Evolutionary conservation across 192 early-diverging fungal genomes (phyloP), one percentile per base, ranked within the genome.

Genomic region (Paraglomus brasilianum): DNA sequence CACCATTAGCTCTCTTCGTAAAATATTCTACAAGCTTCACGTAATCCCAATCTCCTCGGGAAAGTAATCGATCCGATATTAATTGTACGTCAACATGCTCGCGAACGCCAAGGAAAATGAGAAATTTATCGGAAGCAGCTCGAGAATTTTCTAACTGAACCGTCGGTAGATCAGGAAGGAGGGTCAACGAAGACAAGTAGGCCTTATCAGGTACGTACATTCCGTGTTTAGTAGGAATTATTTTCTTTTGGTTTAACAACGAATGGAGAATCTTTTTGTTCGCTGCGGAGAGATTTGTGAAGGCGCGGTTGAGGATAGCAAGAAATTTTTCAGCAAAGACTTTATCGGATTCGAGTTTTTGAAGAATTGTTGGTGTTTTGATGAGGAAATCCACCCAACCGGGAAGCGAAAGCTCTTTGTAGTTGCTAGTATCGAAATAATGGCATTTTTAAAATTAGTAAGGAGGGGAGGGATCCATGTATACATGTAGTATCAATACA

Each of bases 21-120:
- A 96, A 77, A 72, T 94, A 95, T 69, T 92, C 93, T 21, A 91
- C 75, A 3, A 96, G 78, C 70, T 92, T 85, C 21, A 90, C 79
- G 68, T 95, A 89, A 58, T 93, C 90, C 92, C 91, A 96, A 61
- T 87, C 87, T 41, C 93, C 82, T 15, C 86, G 83, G 46, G 82
- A 83, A 46, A 83, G 75, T 42, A 96, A 77, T 17, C 94, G 83
- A 57, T 92, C 88, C 79, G 95, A 94, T 15, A 96, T 83, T 56
- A 95, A 53, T 70, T 93, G 91, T 36, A 96, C 73, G 30, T 95
- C 92, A 13, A 95, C 91, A 69, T 92, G 88, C 80, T 93, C 92
- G 15, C 94, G 79, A n/a, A 95, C 91, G 7, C 94, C 93, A 41
- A 96, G 73, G 0, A 72, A 64, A 52, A 81, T 77, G 22, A 94